Evolutionary conservation across 163 green algal genomes (phyloP).

Genomic region (Scenedesmus sp.): DNA sequence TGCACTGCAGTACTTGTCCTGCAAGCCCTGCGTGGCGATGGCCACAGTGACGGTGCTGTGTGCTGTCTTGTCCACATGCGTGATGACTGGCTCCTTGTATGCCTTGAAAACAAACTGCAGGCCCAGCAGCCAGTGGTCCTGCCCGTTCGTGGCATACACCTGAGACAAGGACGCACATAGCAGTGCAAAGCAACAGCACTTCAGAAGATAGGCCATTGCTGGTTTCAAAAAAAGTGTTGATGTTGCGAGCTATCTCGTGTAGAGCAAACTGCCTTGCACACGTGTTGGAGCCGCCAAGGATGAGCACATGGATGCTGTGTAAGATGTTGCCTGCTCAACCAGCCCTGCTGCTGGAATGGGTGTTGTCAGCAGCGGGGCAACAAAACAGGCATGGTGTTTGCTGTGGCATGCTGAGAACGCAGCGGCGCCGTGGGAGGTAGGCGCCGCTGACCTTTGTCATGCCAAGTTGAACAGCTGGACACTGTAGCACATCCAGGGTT

Average conservation of each 20-base stretch:
- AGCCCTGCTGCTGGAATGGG: too few species aligned
- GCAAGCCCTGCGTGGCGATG: constrained; percentile 44
- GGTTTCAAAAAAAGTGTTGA: not conserved
- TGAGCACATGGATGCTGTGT: too few species aligned
- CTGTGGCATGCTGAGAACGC: too few species aligned
- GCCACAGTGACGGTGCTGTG: constrained; percentile 14
- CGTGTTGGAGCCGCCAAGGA: too few species aligned
- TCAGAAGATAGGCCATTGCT: not conserved
- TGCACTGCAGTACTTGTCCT: constrained; percentile 39
- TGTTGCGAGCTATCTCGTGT: not conserved
- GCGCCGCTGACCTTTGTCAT: too few species aligned
- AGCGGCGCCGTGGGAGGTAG: too few species aligned
- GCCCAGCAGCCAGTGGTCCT: constrained; percentile 54
- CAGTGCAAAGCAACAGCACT: not conserved
- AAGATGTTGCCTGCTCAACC: too few species aligned
- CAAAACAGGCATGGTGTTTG: too few species aligned
- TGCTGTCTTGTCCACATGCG: constrained; percentile 16
- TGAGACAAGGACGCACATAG: not conserved
- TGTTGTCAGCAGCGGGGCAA: too few species aligned
- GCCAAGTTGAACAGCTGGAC: too few species aligned
- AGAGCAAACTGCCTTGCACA: too few species aligned
- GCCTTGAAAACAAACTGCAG: constrained; percentile 50
- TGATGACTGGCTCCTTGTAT: constrained; percentile 43
- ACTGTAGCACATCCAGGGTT: too few species aligned
- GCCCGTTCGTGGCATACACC: constrained; percentile 47